These are phyloP conservation scores for Jacaranda copaia DNA, from an alignment of 257 asterid species.

Conservation along the genomic window DNA sequence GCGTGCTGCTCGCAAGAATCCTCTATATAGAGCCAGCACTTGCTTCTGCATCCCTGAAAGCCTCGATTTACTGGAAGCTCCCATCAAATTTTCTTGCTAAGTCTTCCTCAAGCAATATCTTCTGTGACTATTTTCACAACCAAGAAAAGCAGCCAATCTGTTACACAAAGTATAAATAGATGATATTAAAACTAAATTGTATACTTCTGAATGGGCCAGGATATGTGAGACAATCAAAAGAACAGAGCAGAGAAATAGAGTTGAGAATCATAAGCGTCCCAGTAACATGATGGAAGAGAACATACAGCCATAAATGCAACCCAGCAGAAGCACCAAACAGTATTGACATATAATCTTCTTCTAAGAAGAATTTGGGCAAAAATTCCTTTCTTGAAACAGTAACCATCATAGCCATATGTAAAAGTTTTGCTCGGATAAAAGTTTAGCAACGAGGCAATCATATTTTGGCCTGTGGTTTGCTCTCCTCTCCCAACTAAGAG, in stretches of 20 bases:
- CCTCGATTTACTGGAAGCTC: constrained; percentile 60
- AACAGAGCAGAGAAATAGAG: neutral
- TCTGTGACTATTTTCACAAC: neutral
- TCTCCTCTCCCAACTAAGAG: neutral
- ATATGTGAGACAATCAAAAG: constrained; percentile 8
- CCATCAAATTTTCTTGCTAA: constrained; percentile 54
- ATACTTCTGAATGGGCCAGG: constrained; percentile 15
- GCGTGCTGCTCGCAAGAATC: constrained; percentile 82
- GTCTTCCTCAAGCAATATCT: constrained; percentile 14
- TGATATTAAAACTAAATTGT: neutral
- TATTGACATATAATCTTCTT: neutral
- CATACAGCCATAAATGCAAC: neutral
- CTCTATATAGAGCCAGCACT: constrained; percentile 83
- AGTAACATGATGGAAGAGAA: neutral
- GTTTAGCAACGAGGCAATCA: no score
- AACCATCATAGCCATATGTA: constrained; percentile 7
- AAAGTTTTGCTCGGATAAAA: no score
- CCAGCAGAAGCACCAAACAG: neutral
- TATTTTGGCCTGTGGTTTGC: neutral
- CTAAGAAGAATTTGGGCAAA: neutral
- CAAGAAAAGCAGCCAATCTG: constrained; percentile 9
- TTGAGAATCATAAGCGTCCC: neutral
- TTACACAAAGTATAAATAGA: neutral
- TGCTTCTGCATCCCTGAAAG: constrained; percentile 95
- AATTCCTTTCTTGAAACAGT: neutral